Evolutionary conservation across 164 flowering plant genomes (phyloP).

Genomic region (Akebia trifoliata): DNA sequence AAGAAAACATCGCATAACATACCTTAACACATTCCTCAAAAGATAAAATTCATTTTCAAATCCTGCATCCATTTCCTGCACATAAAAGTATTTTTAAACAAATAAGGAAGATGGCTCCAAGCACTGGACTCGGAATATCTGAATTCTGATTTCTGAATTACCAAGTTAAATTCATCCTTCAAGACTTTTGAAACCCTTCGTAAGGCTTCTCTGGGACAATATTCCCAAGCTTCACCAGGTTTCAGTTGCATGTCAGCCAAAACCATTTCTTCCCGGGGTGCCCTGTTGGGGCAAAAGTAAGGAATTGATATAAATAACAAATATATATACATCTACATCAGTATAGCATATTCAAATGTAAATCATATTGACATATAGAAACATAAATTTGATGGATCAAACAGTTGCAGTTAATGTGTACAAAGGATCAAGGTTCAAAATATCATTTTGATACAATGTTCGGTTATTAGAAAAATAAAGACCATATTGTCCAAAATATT

Average conservation of each 20-base stretch:
- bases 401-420: too few species aligned
- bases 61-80: slow-evolving; percentile 86
- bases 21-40: slow-evolving; percentile 58
- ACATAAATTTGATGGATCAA: background rate
- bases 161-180: slow-evolving; percentile 92
- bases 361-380: background rate
- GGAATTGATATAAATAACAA: background rate
- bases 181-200: slow-evolving; percentile 62
- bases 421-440: too few species aligned
- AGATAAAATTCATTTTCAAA: slow-evolving; percentile 91
- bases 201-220: slow-evolving; percentile 90
- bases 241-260: slow-evolving; percentile 84
- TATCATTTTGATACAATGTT: too few species aligned
- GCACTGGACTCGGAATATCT: background rate
- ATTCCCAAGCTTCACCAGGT: slow-evolving; percentile 91
- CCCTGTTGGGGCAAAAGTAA: slow-evolving; percentile 39
- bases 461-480: too few species aligned
- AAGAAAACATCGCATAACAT: slow-evolving; percentile 7
- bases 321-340: background rate
- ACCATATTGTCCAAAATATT: too few species aligned
- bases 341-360: background rate
- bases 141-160: too few species aligned
- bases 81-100: background rate
- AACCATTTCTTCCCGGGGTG: slow-evolving; percentile 80
- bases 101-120: background rate